These are phyloP conservation scores for Trametes gibbosa DNA, from an alignment of 768 basidiomycete species.

Conservation along the genomic window DNA sequence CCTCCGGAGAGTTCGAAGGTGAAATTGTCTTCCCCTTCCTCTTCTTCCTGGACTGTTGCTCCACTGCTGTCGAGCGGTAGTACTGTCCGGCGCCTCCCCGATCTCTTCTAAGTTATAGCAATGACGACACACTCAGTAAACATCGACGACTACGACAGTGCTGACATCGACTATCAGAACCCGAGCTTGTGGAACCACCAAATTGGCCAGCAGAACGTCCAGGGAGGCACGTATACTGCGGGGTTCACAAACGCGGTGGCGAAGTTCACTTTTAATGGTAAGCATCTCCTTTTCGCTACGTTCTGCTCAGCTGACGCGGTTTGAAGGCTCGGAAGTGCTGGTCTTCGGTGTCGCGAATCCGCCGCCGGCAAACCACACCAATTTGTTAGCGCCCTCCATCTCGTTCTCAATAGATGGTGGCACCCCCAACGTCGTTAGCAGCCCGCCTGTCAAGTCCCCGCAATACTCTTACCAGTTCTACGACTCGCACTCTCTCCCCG, in stretches of 20 bases:
- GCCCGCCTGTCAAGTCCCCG: not conserved
- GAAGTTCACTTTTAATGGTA: conserved; percentile 6
- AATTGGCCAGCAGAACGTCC: not conserved
- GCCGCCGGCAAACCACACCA: not conserved
- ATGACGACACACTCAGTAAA: not conserved
- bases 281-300: not conserved
- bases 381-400: not conserved
- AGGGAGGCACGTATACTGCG: not conserved
- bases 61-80: too few species aligned
- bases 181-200: conserved; percentile 1
- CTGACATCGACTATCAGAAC: conserved; percentile 1
- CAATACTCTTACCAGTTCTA: conserved; percentile 6
- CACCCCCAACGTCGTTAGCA: not conserved
- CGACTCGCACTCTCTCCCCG: not conserved
- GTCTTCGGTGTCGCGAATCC: conserved; percentile 6
- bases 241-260: conserved; percentile 1
- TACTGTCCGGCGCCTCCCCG: too few species aligned
- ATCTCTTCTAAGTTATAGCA: not conserved
- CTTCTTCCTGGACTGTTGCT: too few species aligned
- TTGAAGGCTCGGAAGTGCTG: conserved; percentile 2
- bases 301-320: not conserved
- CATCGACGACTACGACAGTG: conserved; percentile 3
- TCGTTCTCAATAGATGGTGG: conserved; percentile 1
- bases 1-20: too few species aligned
- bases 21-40: too few species aligned